These are phyloP conservation scores for Trichoderma afroharzianum DNA, from an alignment of 2,329 filamentous ascomycete genomes.

Conservation along the genomic window DNA sequence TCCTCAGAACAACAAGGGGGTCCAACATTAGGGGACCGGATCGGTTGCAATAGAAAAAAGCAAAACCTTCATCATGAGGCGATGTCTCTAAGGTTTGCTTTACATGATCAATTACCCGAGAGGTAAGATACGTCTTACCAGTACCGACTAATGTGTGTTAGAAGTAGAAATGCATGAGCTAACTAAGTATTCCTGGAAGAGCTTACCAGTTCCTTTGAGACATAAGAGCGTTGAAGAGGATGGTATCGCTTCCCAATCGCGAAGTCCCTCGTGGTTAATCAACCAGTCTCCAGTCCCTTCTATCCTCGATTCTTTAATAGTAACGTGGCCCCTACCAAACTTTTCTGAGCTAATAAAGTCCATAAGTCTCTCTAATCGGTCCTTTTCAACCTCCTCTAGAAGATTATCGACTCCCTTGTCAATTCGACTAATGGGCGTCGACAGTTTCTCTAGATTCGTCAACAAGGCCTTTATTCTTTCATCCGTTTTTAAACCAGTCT, in stretches of 20 bases:
- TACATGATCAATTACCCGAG: background rate
- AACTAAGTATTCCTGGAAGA: background rate
- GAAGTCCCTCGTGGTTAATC: background rate
- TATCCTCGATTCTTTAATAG: background rate
- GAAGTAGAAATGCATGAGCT: background rate
- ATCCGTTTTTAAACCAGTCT: background rate
- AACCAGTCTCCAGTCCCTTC: slow-evolving; percentile 9
- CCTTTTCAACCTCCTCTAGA: background rate
- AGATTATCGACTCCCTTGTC: background rate
- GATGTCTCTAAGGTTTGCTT: background rate
- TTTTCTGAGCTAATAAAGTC: slow-evolving; percentile 7
- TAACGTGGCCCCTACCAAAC: background rate
- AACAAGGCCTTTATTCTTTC: background rate
- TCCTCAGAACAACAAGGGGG: slow-evolving; percentile 16
- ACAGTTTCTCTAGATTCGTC: background rate
- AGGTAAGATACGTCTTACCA: slow-evolving; percentile 17
- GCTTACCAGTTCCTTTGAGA: slow-evolving; percentile 6
- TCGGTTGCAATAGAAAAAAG: slow-evolving; percentile 22
- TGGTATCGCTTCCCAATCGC: background rate
- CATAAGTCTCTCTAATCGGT: background rate
- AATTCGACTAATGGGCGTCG: background rate
- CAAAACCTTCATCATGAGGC: slow-evolving; percentile 14
- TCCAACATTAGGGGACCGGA: slow-evolving; percentile 17
- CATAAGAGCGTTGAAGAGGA: background rate
- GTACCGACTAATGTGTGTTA: slow-evolving; percentile 9